Evolutionary conservation across 83 land plant genomes (phyloP), one percentile per base, ranked within the genome.

Genomic region (Isoetes engelmannii): DNA sequence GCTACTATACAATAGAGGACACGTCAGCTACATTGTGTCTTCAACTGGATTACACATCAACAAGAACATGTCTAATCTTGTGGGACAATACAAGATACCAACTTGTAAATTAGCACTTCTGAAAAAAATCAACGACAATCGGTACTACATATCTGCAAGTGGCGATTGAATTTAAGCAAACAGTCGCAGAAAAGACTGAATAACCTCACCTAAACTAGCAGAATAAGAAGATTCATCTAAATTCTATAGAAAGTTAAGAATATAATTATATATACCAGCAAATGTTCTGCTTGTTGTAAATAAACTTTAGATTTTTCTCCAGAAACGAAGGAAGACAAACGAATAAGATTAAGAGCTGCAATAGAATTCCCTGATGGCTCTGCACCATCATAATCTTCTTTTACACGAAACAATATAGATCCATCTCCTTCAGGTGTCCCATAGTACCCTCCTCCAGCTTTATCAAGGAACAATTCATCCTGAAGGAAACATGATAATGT

Each of bases 331-430:
- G 87, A 81, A 28, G 93, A 80, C 44, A 94, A 65, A 21, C 99
- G 86, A 5, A 86, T 67, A 19, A 94, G 85, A 72, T 94, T 94
- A 57, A 91, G 82, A 4, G 83, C 94, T 48, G 99, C 79, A n/a
- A 94, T 92, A 8, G 99, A 94, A 70, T 94, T 94, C 41, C 97
- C 94, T 43, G 99, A 94, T 10, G 99, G 99, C 57, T 94, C 99
- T 7, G 99, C 99, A 20, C 97, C 99, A 81, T 94, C 99, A 72
- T 94, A 84, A 72, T 94, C 99, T 66, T 94, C 99, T 73, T 94
- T 94, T 67, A 94, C 77, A 45, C 99, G 89, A 41, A 94, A 81
- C 5, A 94, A 72, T 54, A 94, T 85, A 37, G 97, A 94, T 5
- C 89, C 81, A 70, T 94, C 99, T 48, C 90, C 97, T 20, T 92